Base-by-base conservation (phyloP, 352 stramenopile genomes). In the Globisporangium irregulare region DNA sequence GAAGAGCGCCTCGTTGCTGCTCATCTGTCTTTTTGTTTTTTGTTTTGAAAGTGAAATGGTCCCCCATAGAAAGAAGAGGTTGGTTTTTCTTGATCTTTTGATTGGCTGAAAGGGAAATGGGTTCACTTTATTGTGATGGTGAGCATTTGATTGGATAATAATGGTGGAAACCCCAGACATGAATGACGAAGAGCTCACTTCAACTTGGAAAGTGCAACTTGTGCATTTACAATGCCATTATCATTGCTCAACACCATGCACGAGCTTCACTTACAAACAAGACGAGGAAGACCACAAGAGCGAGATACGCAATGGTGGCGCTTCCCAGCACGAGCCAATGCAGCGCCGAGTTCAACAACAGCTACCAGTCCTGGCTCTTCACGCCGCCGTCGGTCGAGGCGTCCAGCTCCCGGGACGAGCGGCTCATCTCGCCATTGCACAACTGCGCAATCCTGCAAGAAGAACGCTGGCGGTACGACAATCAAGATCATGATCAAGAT, bases 351-450 rank as follows among this genome's bases (percentile, higher is more conserved):
- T 20, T 50, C 58, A 64, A 36, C 59, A 53, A n/a, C 38, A 64
- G 59, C 41, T 64, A 56, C 27, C 59, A 41, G 24, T 64, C 63
- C 54, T 68, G 53, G 63, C 53, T 62, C n/a, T 25, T 32, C 63
- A 68, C 63, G 3, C 63, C 63, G 7, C 63, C 63, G 20, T 68
- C 62, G 15, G 12, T 57, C 9, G 24, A 36, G 36, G 18, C 24
- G 25, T 48, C 27, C 14, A 14, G 15, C n/a, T 61, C 25, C 54
- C 18, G 25, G 15, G 25, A 59, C 43, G 59, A 56, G 24, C 41
- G 53, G 38, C 24, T 54, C 24, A 32, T 74, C 29, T 82, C 75
- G 15, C 73, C 74, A 25, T 60, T 82, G 55, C 75, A 51, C 14
- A 46, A 74, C 20, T 77, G 68, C 38, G 66, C 70, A 0, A 58